A percentile compares a stretch with the other conserved stretches of the same genome.
These are phyloP conservation scores for Silene latifolia DNA, from an alignment of 148 eudicot genomes.

Conservation along the genomic window DNA sequence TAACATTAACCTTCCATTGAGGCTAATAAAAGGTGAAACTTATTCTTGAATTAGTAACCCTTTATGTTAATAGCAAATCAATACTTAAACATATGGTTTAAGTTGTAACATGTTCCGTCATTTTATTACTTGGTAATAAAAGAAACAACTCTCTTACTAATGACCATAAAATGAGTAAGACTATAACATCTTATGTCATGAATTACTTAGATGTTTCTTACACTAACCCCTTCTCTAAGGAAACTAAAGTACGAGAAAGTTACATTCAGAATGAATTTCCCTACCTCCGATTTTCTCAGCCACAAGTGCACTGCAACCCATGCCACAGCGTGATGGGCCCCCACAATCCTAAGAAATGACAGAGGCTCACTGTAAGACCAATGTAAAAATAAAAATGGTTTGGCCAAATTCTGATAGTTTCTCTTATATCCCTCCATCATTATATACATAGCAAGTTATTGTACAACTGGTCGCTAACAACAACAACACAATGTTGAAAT, in stretches of 20 bases:
- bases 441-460: background rate
- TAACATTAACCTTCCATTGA: too few relatives aligned
- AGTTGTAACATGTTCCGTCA: too few relatives aligned
- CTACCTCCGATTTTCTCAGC: slow-evolving; percentile 64
- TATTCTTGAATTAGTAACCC: too few relatives aligned
- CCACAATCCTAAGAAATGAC: slow-evolving; percentile 67
- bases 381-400: background rate
- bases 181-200: too few relatives aligned
- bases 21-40: too few relatives aligned
- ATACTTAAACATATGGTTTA: too few relatives aligned
- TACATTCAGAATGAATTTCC: background rate
- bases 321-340: slow-evolving; percentile 75
- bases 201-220: too few relatives aligned
- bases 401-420: background rate
- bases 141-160: too few relatives aligned
- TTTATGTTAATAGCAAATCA: too few relatives aligned
- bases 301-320: slow-evolving; percentile 85
- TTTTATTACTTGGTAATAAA: too few relatives aligned
- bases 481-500: background rate
- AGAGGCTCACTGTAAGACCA: slow-evolving; percentile 13
- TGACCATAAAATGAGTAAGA: too few relatives aligned
- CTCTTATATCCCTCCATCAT: background rate
- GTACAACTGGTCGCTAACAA: background rate
- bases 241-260: background rate
- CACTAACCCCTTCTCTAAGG: background rate